phyloP scores from a whole-genome alignment of 257 asterid genomes.

The Henckelia pumila region DNA sequence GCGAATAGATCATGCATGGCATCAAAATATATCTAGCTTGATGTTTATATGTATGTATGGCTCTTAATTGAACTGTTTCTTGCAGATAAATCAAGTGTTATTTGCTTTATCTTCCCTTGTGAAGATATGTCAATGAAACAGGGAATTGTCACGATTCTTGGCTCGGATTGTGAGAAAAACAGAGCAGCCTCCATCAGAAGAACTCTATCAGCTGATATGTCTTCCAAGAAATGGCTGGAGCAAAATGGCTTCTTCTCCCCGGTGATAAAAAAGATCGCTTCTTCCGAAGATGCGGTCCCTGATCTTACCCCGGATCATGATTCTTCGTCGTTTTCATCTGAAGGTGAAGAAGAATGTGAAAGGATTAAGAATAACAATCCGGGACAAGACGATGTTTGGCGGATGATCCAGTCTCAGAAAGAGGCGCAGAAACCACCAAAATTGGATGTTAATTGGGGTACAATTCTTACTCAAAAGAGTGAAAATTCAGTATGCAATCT shows the following conservation, averaged over 20 bases:
- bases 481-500: slow-evolving; percentile 20
- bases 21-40: neutral
- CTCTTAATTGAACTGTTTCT: neutral
- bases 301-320: neutral
- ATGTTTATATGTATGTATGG: neutral
- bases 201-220: slow-evolving; percentile 62
- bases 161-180: slow-evolving; percentile 37
- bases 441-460: slow-evolving; percentile 35
- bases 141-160: slow-evolving; percentile 76
- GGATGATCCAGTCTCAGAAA: slow-evolving; percentile 40
- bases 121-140: slow-evolving; percentile 38
- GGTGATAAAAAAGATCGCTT: slow-evolving; percentile 32
- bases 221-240: slow-evolving; percentile 52
- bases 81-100: neutral
- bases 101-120: neutral
- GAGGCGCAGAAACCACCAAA: slow-evolving; percentile 2
- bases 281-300: slow-evolving; percentile 24
- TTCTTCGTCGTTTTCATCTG: slow-evolving; percentile 29
- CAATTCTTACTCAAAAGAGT: slow-evolving; percentile 42
- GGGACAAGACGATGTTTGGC: slow-evolving; percentile 53
- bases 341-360: slow-evolving; percentile 24
- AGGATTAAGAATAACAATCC: slow-evolving; percentile 21
- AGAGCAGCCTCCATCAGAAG: slow-evolving; percentile 47
- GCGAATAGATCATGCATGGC: neutral
- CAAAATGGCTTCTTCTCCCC: slow-evolving; percentile 40